Percentiles rank a stretch among this genome's conserved stretches.
phyloP scores from a whole-genome alignment of 1,284 basidiomycete species.

The Agroathelia rolfsii region DNA sequence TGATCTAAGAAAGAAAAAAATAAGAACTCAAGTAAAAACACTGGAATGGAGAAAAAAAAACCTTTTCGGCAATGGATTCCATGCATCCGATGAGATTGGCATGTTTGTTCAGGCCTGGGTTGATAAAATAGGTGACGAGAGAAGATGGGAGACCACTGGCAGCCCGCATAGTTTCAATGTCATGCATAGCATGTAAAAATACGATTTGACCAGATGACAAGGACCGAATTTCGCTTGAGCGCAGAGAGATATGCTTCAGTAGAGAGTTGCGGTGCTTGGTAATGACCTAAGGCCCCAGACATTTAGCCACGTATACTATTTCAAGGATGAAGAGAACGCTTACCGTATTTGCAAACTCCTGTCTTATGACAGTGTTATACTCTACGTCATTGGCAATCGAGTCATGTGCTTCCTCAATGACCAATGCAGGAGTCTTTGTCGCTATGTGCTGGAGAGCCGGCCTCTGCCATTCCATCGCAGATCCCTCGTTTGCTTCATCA shows the following conservation, averaged over 20 bases:
- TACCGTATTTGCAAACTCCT: conserved; percentile 76
- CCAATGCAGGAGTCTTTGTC: conserved; percentile 78
- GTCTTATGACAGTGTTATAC: conserved; percentile 88
- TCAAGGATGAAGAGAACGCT: conserved; percentile 17
- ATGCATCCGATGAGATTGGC: conserved; percentile 63
- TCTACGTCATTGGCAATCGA: conserved; percentile 86
- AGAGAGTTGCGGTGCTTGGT: conserved; percentile 57
- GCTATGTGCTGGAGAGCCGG: conserved; percentile 79
- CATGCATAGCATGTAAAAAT: conserved; percentile 81
- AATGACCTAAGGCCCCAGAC: too few relatives aligned
- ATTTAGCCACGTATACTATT: too few relatives aligned
- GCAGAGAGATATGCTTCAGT: conserved; percentile 59
- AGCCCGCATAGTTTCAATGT: conserved; percentile 84
- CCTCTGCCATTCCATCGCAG: conserved; percentile 66
- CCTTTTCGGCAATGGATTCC: conserved; percentile 83
- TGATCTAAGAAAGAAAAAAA: conserved; percentile 39
- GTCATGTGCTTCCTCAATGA: conserved; percentile 78
- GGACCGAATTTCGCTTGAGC: conserved; percentile 64
- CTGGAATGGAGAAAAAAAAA: conserved; percentile 19
- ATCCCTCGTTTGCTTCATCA: conserved; percentile 36
- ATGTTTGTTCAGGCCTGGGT: conserved; percentile 76
- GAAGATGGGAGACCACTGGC: conserved; percentile 75
- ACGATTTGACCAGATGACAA: conserved; percentile 81
- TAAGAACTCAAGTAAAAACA: conserved; percentile 3
- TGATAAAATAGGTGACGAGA: conserved; percentile 83